These are phyloP conservation scores for Cryptococcus depauperatus DNA, from an alignment of 1,284 basidiomycete species.

Conservation along the genomic window DNA sequence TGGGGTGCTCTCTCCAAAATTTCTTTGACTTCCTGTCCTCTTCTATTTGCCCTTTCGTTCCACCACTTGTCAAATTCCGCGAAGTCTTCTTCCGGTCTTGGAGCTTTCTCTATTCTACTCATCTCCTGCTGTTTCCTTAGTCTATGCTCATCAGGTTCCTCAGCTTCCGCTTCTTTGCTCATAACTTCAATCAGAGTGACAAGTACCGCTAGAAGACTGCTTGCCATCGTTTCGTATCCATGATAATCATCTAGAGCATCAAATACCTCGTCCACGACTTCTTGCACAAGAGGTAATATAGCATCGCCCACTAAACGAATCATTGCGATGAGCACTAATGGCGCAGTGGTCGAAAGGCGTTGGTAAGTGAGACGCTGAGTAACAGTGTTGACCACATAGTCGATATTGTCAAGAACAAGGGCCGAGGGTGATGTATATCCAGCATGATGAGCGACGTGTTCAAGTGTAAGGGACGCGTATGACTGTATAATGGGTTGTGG, in stretches of 20 bases:
- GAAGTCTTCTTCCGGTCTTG: conserved; percentile 36
- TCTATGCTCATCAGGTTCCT: conserved; percentile 22
- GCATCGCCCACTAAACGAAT: conserved; percentile 74
- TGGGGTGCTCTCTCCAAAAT: conserved; percentile 59
- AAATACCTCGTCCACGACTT: conserved; percentile 90
- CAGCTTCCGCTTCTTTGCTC: conserved; percentile 55
- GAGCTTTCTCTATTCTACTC: conserved; percentile 43
- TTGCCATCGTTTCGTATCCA: conserved; percentile 58
- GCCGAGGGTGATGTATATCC: conserved; percentile 77
- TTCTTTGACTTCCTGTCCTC: conserved; percentile 39
- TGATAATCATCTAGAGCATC: conserved; percentile 88
- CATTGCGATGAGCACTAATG: conserved; percentile 64
- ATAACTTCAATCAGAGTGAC: conserved; percentile 83
- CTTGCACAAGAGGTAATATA: conserved; percentile 75
- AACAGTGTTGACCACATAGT: conserved; percentile 82
- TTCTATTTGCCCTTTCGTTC: conserved; percentile 47
- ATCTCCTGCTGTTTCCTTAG: conserved; percentile 21
- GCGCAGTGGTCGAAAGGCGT: conserved; percentile 56
- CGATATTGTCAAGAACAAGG: conserved; percentile 81
- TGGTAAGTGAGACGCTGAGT: conserved; percentile 67
- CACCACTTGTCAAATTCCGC: conserved; percentile 59
- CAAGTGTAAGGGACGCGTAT: conserved; percentile 62
- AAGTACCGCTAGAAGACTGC: conserved; percentile 55
- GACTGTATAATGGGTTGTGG: conserved; percentile 57
- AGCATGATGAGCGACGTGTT: conserved; percentile 58